Base-by-base conservation (phyloP, 1,284 basidiomycete species). In the Microbotryum silenes-acaulis region DNA sequence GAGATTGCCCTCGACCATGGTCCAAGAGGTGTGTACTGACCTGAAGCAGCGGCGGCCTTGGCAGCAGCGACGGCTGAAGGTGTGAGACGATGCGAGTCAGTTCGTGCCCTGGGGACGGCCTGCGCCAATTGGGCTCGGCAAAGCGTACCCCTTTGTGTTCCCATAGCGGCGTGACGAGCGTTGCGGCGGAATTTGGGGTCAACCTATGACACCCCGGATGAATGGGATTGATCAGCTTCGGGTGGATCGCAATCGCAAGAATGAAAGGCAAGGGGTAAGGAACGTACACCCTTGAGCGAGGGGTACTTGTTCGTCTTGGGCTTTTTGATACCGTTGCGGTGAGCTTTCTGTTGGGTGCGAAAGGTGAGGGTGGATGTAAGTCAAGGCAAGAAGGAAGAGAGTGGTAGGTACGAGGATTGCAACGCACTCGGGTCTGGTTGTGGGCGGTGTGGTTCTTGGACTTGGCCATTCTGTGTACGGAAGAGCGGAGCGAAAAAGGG, bases 241-340 rank as follows among this genome's bases (percentile, higher is more conserved):
- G 37, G 37, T 16, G 14, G 2, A 18, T 42, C 8, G 9, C 31
- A 55, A 27, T 27, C 27, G 27, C 64, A 37, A 60, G 33, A 65
- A 45, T 54, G 25, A 46, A 45, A 27, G 8, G 54, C 27, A 2
- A 48, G 54, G 21, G 8, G 8, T 25, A 12, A 18, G 23, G 14
- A 56, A 70, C 73, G 53, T 65, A 91, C 94, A 83, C 93, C 93
- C 81, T 86, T 91, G 81, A 91, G 76, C 62, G 89, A 93, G 69
- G 87, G 83, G 75, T 89, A 86, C 75, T 86, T 79, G 78, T 85
- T 81, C 69, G 83, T 83, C 78, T 82, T 79, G 61, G 88, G 86
- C 77, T 81, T 84, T 80, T 87, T 90, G 81, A 94, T 93, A 76
- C 91, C 94, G 82, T 98, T 98, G 71, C 88, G 85, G 83, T 98